These are phyloP conservation scores for Spathaspora girioi DNA, from an alignment of 805 yeast species.

Conservation along the genomic window DNA sequence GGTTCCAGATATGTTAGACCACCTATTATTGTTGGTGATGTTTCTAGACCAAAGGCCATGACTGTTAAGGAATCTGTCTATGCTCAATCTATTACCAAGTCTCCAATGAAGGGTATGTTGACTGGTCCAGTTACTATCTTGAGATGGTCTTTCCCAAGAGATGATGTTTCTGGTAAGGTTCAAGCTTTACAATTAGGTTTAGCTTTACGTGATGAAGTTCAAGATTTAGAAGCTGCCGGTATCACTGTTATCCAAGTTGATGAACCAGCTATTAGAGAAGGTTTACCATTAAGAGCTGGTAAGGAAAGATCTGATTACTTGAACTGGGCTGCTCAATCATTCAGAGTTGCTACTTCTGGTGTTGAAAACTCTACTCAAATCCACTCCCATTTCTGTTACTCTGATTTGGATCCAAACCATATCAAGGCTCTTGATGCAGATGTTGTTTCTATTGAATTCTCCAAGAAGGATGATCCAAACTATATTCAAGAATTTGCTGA, in stretches of 20 bases:
- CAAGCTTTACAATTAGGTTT: slow-evolving; percentile 97
- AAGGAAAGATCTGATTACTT: slow-evolving; percentile 94
- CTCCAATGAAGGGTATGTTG: slow-evolving; percentile 99
- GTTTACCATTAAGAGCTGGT: slow-evolving; percentile 98
- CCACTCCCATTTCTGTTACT: slow-evolving; percentile 99
- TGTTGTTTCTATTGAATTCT: slow-evolving; percentile 98
- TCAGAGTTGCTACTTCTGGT: slow-evolving; percentile 99
- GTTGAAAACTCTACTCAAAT: slow-evolving; percentile 93
- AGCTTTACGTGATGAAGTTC: slow-evolving; percentile 97
- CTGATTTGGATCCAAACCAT: slow-evolving; percentile 98
- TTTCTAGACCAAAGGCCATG: slow-evolving; percentile 97
- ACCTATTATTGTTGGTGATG: slow-evolving; percentile 98
- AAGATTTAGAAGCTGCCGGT: slow-evolving; percentile 98
- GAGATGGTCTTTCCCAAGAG: slow-evolving; percentile 99
- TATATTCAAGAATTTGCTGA: slow-evolving; percentile 96
- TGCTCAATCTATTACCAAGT: slow-evolving; percentile 93
- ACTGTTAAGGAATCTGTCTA: slow-evolving; percentile 98
- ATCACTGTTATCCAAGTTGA: slow-evolving; percentile 97
- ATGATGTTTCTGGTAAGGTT: slow-evolving; percentile 86
- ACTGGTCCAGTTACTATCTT: slow-evolving; percentile 99
- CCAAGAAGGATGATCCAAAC: slow-evolving; percentile 98
- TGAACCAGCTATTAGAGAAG: slow-evolving; percentile 99
- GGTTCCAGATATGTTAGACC: slow-evolving; percentile 99
- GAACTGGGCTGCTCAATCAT: slow-evolving; percentile 98
- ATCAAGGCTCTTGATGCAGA: slow-evolving; percentile 99